Evolutionary conservation across 345 rosid species (phyloP).

Genomic region (Fremontodendron californicum): DNA sequence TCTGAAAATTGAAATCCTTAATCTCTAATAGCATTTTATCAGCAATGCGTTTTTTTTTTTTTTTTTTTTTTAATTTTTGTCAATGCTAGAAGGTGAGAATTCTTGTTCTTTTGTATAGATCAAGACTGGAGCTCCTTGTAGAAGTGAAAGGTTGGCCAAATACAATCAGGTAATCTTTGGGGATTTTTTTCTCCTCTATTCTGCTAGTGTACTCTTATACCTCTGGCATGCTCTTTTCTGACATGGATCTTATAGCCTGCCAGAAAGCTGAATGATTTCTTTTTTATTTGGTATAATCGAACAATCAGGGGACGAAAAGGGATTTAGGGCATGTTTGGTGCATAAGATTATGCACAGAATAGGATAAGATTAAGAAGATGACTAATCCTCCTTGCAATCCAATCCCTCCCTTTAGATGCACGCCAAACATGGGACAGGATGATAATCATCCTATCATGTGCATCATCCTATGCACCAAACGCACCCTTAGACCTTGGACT

Average conservation of each 20-base stretch:
- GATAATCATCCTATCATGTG: no score
- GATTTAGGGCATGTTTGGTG: no score
- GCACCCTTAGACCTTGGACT: neutral
- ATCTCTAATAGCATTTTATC: constrained; percentile 7
- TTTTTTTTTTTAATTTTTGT: no score
- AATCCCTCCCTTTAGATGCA: no score
- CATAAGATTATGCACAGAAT: no score
- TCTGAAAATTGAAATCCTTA: constrained; percentile 10
- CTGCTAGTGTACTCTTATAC: neutral
- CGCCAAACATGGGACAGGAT: no score
- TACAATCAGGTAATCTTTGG: constrained; percentile 79
- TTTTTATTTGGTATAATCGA: neutral
- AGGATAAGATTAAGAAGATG: no score
- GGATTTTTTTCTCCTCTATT: neutral
- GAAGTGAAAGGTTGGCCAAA: constrained; percentile 94
- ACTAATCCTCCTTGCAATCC: no score
- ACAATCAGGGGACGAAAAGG: neutral
- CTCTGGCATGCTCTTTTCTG: neutral
- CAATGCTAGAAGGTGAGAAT: constrained; percentile 5
- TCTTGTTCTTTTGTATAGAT: constrained; percentile 44
- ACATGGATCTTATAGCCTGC: neutral
- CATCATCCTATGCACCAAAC: no score
- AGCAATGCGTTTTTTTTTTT: neutral
- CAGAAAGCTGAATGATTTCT: neutral
- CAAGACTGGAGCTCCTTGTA: constrained; percentile 98